These are phyloP conservation scores for Aspergillus steynii DNA, from an alignment of 495 filamentous ascomycete species.

Conservation along the genomic window DNA sequence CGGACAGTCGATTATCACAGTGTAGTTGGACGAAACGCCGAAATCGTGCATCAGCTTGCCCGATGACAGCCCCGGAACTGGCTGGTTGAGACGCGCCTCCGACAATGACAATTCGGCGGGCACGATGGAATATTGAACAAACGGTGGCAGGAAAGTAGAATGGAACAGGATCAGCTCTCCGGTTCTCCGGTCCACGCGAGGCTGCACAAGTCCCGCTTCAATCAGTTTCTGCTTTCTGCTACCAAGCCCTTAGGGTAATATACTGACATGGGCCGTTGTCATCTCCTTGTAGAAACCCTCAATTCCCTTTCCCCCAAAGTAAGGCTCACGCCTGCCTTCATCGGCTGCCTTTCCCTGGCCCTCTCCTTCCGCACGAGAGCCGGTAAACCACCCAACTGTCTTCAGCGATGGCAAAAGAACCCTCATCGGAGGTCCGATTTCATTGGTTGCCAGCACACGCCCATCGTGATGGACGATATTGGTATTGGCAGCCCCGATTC, in stretches of 20 bases:
- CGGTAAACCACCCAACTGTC: constrained; percentile 68
- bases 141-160: constrained; percentile 58
- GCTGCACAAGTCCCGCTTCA: constrained; percentile 20
- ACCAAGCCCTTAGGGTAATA: neutral
- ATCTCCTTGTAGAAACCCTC: constrained; percentile 62
- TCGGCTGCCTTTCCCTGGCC: constrained; percentile 1
- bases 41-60: constrained; percentile 75
- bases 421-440: constrained; percentile 66
- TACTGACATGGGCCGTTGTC: constrained; percentile 60
- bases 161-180: constrained; percentile 66
- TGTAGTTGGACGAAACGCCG: constrained; percentile 58
- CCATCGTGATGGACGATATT: constrained; percentile 63
- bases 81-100: constrained; percentile 35
- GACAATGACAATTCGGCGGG: constrained; percentile 20
- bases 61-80: constrained; percentile 56
- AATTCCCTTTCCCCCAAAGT: constrained; percentile 53
- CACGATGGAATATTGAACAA: constrained; percentile 64
- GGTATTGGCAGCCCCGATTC: constrained; percentile 67
- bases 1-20: constrained; percentile 66
- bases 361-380: constrained; percentile 51
- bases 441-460: constrained; percentile 63
- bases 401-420: constrained; percentile 59
- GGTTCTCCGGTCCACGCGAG: constrained; percentile 58
- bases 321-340: constrained; percentile 18
- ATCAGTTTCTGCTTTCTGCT: neutral